Evolutionary conservation across 169 alveolate genomes (phyloP).

Genomic region (Eimeria praecox): DNA sequence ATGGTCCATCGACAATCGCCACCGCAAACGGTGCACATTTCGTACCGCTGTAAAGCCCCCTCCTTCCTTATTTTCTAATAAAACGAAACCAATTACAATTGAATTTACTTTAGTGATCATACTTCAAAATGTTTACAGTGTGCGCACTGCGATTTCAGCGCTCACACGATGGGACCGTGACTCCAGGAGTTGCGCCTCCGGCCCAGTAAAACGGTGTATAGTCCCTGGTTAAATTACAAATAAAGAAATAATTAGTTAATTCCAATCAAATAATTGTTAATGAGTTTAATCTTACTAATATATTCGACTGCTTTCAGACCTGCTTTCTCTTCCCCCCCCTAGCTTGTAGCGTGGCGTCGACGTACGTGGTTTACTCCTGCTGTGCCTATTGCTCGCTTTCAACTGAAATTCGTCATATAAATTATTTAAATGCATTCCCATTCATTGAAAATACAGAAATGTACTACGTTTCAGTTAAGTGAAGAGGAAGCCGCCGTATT

Average conservation of each 20-base stretch:
- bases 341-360: no score
- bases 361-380: no score
- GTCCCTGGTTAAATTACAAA: background rate
- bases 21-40: background rate
- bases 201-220: background rate
- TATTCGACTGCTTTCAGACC: no score
- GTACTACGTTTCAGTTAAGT: background rate
- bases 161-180: background rate
- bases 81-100: background rate
- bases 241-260: background rate
- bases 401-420: no score
- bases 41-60: background rate
- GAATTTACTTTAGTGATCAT: background rate
- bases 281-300: no score
- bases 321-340: no score
- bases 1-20: conserved; percentile 21
- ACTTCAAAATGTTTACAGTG: background rate
- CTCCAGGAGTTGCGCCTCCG: background rate
- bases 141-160: background rate
- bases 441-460: background rate
- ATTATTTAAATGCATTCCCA: no score
- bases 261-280: no score
- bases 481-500: background rate
- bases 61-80: background rate
- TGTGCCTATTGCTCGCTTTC: no score